Percentiles rank a stretch among this genome's conserved stretches.
These are phyloP conservation scores for Saccharomyces kudriavzevii DNA, from an alignment of 805 yeast species.

Conservation along the genomic window DNA sequence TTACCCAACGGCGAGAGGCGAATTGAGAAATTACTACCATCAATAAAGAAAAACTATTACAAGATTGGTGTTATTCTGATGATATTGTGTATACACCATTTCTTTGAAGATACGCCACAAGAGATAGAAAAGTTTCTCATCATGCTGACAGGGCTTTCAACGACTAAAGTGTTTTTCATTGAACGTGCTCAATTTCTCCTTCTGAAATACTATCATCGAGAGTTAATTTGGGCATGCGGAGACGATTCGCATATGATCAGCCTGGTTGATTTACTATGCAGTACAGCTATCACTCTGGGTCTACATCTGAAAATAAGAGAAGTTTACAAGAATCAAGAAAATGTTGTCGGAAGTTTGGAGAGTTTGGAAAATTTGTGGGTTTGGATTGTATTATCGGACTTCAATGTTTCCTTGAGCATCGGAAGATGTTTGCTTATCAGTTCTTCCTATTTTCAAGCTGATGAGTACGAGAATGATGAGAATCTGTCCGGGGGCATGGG, in stretches of 20 bases:
- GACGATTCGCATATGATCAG: conserved; percentile 19
- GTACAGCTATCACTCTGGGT: conserved; percentile 18
- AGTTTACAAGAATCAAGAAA: conserved; percentile 12
- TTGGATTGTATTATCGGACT: conserved; percentile 21
- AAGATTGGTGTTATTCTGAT: conserved; percentile 24
- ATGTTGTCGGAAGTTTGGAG: conserved; percentile 14
- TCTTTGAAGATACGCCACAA: conserved; percentile 11
- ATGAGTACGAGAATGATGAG: conserved; percentile 1
- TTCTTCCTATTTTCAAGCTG: conserved; percentile 3
- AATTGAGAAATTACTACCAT: conserved; percentile 6
- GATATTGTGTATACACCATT: conserved; percentile 16
- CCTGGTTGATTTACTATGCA: conserved; percentile 10
- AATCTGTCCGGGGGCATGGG: neutral
- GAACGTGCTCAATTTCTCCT: conserved; percentile 26
- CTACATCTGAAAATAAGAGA: conserved; percentile 17
- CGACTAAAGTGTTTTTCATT: conserved; percentile 22
- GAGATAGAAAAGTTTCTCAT: conserved; percentile 15
- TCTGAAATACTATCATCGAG: conserved; percentile 9
- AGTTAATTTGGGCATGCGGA: conserved; percentile 10
- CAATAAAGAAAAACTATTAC: conserved; percentile 20
- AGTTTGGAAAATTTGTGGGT: conserved; percentile 22
- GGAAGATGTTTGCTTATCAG: conserved; percentile 18
- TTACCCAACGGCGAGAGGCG: conserved; percentile 5
- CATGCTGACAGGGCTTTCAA: conserved; percentile 21
- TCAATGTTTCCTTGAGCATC: conserved; percentile 16